Conservation (phyloP, 768 basidiomycete genomes). For the Strobilomyces confusus region DNA sequence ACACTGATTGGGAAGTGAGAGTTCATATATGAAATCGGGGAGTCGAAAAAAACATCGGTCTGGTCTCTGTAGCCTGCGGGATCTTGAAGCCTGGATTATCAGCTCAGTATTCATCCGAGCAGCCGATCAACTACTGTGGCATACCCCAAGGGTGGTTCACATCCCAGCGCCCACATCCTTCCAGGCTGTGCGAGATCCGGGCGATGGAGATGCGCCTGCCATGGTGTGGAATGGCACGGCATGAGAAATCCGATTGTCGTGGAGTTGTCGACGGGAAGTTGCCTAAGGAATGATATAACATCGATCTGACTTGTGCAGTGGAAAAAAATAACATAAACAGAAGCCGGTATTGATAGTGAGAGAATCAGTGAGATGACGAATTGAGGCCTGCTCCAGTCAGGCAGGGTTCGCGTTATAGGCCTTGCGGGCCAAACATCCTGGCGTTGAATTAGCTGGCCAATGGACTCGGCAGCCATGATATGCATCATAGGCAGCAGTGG, state of each 20-base stretch:
- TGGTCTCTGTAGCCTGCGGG: conserved; percentile 68
- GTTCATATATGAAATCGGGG: conserved; percentile 63
- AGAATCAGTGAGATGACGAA: conserved; percentile 40
- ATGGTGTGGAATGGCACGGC: conserved; percentile 97
- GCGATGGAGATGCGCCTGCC: conserved; percentile 82
- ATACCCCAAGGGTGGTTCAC: conserved; percentile 88
- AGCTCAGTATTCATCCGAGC: conserved; percentile 6
- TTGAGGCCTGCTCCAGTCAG: conserved; percentile 16
- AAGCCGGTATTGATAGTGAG: conserved; percentile 53
- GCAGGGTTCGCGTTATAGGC: not conserved
- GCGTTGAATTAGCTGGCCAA: conserved; percentile 45
- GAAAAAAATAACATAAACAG: conserved; percentile 66
- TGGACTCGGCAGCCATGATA: conserved; percentile 68
- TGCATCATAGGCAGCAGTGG: conserved; percentile 84
- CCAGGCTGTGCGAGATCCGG: conserved; percentile 51
- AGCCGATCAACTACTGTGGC: conserved; percentile 24
- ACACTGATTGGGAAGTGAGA: conserved; percentile 65
- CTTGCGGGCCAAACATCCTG: conserved; percentile 1
- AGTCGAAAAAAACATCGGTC: conserved; percentile 73
- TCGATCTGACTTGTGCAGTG: conserved; percentile 79
- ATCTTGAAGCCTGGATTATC: conserved; percentile 38
- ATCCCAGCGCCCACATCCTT: conserved; percentile 79
- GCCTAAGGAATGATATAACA: conserved; percentile 66
- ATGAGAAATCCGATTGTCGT: conserved; percentile 75
- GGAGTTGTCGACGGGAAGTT: conserved; percentile 47